Base-by-base conservation (phyloP, 164 flowering plant species). In the Vitis rupestris region DNA sequence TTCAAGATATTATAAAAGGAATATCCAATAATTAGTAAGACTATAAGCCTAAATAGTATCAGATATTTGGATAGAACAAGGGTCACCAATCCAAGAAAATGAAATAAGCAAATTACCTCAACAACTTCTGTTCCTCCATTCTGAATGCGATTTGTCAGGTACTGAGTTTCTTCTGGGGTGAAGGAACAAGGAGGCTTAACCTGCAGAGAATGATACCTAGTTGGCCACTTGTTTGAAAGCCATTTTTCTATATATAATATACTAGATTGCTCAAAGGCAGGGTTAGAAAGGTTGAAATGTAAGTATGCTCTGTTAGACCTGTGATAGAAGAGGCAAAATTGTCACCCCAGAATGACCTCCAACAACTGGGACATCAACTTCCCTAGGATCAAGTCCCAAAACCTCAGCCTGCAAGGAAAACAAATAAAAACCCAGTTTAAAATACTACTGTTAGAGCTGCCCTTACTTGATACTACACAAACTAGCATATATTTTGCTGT, bases 301-400 rank as follows among this genome's bases (percentile, higher is more conserved):
- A 14, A 55, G 5, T 47, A 50, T 58, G 16, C 11, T 48, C 60
- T 69, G 27, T 29, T 64, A 29, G 61, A 84, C 87, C 88, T 85
- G 88, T 14, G 88, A 85, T 0, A 85, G 65, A 65, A 85, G 85
- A 61, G 88, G 88, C 55, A 85, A 74, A 77, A 85, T 85, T 14
- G 88, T 85, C 44, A 85, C 82, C 16, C 88, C 88, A 10, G 88
- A 84, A 77, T 85, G 88, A 62, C 88, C 88, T 9, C 88, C 88
- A 4, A 85, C 86, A 72, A 85, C 86, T 53, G 88, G 88, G 60
- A 85, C 88, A 62, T 81, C 76, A 47, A 85, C 84, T 37, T 79
- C 84, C 63, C 83, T 71, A 2, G 86, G 86, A 75, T 85, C 88
- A 77, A 85, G 74, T 27, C 86, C 84, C 68, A 82, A 54, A 27